Conservation (phyloP, 2,329 filamentous ascomycete species). For the Nigrospora oryzae region DNA sequence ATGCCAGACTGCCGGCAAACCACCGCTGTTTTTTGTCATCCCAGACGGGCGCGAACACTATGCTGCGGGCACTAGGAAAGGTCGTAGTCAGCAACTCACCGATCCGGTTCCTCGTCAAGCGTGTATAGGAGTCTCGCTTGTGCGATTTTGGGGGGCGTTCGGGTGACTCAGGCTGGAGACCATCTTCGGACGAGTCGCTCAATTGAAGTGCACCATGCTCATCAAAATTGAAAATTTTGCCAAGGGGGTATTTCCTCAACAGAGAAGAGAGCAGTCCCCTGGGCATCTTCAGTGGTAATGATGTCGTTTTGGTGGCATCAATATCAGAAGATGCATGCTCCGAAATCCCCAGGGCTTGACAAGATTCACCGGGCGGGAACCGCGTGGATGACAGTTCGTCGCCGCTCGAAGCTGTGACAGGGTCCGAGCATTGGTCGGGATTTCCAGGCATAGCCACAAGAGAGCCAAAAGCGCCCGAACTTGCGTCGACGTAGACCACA, state of each 20-base stretch:
- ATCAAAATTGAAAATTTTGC: conserved; percentile 36
- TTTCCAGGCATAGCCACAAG: neutral
- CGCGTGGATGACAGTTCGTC: too few species aligned
- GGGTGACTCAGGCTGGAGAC: neutral
- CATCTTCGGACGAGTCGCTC: conserved; percentile 13
- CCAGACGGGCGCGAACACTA: conserved; percentile 40
- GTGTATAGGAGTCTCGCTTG: conserved; percentile 10
- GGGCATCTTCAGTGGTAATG: too few species aligned
- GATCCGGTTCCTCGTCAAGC: too few species aligned
- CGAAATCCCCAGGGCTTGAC: too few species aligned
- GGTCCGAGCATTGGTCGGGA: neutral
- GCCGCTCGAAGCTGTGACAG: too few species aligned
- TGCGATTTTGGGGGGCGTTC: neutral
- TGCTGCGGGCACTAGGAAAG: conserved; percentile 33
- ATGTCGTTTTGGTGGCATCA: too few species aligned
- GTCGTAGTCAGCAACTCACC: conserved; percentile 19
- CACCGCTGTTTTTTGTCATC: conserved; percentile 34
- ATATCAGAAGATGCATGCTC: too few species aligned
- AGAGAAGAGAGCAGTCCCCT: conserved; percentile 12
- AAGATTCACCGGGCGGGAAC: too few species aligned
- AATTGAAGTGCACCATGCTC: conserved; percentile 24
- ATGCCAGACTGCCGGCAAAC: conserved; percentile 40
- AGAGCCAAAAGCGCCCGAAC: conserved; percentile 5
- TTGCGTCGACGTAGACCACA: conserved; percentile 21
- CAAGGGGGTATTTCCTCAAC: conserved; percentile 33